These are phyloP conservation scores for Microstegium vimineum DNA, from an alignment of 176 grass and related monocot species.

Conservation along the genomic window DNA sequence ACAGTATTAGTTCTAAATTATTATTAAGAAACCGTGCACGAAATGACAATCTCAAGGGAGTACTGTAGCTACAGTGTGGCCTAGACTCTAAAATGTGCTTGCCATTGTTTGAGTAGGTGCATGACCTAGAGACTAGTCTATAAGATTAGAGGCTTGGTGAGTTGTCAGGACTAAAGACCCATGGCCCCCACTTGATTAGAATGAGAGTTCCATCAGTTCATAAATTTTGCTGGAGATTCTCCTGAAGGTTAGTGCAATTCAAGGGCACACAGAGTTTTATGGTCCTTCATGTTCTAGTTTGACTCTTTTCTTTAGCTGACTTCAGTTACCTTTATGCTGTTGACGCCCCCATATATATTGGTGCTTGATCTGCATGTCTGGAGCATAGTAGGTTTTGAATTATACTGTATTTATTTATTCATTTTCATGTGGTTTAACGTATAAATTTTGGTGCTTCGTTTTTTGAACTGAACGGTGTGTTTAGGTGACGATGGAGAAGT, in stretches of 20 bases:
- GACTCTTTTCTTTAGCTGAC: background rate
- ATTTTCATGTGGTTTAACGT: background rate
- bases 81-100: conserved; percentile 8
- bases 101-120: background rate
- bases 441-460: background rate
- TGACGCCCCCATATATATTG: background rate
- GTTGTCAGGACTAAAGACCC: background rate
- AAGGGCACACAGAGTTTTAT: background rate
- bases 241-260: background rate
- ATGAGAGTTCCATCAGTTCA: background rate
- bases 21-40: conserved; percentile 20
- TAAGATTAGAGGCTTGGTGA: background rate
- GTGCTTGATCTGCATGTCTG: background rate
- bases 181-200: background rate
- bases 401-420: background rate
- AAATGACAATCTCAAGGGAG: background rate
- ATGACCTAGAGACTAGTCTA: background rate
- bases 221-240: conserved; percentile 1
- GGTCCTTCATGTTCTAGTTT: background rate
- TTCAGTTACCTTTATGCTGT: background rate
- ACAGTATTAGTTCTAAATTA: conserved; percentile 27
- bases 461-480: conserved; percentile 17
- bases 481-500: conserved; percentile 72
- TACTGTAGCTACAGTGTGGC: background rate
- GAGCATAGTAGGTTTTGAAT: background rate